Evolutionary conservation across 208 protist genomes (phyloP), one percentile per base, ranked within the genome.

Genomic region (Trypanosoma vivax): DNA sequence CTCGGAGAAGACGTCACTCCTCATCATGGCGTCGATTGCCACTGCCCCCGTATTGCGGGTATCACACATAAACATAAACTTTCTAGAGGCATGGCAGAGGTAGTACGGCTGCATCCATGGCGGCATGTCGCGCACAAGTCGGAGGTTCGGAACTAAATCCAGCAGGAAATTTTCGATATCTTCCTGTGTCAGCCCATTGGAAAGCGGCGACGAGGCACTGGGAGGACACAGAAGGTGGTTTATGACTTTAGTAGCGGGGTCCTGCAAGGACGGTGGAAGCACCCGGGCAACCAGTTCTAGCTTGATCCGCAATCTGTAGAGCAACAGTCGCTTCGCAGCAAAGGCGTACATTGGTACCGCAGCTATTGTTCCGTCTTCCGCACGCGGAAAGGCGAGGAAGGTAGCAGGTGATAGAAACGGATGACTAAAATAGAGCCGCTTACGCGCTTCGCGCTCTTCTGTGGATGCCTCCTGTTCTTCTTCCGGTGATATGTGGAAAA

Each of bases 21-120:
- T 70, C 76, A 96, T 90, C 54, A 94, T 65, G 10, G 57, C 58
- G 29, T 91, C 76, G 33, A 95, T 90, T 23, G 79, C 70, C 16
- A 96, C 76, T 5, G 69, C 67, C 1, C 88, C 88, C 1, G 77
- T 73, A 21, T 73, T 66, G 7, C 66, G 66, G 0, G 79, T 79
- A 61, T 96, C 91, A 51, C 88, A 91, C 79, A 95, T 94, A 58
- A 96, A 96, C 70, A 95, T 84, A 55, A 96, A 94, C 65, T 96
- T 95, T 19, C 86, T 71, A 2, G 83, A 89, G 4, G 85, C 89
- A 42, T 94, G 82, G 56, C 86, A 96, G 27, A 88, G 67, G 50
- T 95, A 96, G 68, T 92, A 88, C n/a, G 78, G 76, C 21, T 78
- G 55, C 75, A 96, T 85, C 76, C 80, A 92, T 34, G 79, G 79